Percentiles rank a stretch among this genome's conserved stretches.
These are phyloP conservation scores for Apium graveolens DNA, from an alignment of 129 eudicot genomes.

Conservation along the genomic window DNA sequence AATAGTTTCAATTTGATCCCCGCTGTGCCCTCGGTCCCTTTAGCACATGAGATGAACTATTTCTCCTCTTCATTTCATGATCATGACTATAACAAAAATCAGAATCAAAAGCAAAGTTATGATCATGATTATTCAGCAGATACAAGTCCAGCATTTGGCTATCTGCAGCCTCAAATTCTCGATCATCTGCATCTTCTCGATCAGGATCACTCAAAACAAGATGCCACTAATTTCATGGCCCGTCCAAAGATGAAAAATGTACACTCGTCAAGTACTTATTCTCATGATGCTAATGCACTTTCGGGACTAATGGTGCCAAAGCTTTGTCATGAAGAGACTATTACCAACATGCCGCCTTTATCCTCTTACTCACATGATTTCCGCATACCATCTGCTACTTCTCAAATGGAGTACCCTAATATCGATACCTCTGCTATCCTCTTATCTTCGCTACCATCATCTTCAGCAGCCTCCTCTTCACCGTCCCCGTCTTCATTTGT, in stretches of 20 bases:
- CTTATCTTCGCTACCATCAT: constrained; percentile 5
- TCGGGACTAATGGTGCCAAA: constrained; percentile 1
- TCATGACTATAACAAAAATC: not conserved
- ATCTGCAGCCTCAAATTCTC: not conserved
- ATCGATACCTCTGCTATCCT: not conserved
- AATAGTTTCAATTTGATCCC: not conserved
- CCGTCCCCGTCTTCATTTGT: constrained; percentile 14
- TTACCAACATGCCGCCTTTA: not conserved
- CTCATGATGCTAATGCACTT: not conserved
- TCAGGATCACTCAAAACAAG: constrained; percentile 1
- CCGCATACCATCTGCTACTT: not conserved
- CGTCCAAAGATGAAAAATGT: not conserved
- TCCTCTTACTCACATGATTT: constrained; percentile 3
- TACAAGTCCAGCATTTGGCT: not conserved
- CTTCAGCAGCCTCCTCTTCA: constrained; percentile 20
- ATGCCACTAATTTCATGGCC: not conserved
- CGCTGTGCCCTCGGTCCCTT: not conserved
- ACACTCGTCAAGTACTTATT: not conserved
- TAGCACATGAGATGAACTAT: not conserved
- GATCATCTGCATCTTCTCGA: not conserved
- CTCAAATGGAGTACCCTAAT: constrained; percentile 10
- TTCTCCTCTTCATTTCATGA: not conserved
- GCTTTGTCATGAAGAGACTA: not conserved
- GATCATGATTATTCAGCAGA: not conserved
- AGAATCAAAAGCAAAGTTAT: not conserved